Evolutionary conservation across 176 grass and related monocot genomes (phyloP).

Genomic region (Pharus latifolius): DNA sequence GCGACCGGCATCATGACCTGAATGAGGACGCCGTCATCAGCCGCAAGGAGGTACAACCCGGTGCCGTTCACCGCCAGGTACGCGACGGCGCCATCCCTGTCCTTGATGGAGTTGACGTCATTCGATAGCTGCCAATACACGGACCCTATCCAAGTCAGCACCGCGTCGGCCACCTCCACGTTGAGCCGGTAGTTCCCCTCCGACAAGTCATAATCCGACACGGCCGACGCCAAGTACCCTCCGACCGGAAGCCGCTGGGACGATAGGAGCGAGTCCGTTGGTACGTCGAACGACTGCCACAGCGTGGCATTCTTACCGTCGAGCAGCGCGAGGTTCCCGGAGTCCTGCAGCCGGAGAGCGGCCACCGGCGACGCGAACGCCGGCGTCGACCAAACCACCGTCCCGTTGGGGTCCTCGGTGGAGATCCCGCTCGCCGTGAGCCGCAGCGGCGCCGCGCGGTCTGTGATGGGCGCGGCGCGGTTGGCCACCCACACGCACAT

Average conservation of each 20-base stretch:
- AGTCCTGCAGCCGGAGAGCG: slow-evolving; percentile 29
- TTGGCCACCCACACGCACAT: slow-evolving; percentile 55
- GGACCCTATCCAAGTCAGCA: slow-evolving; percentile 39
- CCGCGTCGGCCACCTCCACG: slow-evolving; percentile 19
- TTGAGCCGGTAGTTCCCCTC: slow-evolving; percentile 43
- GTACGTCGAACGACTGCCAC: slow-evolving; percentile 59
- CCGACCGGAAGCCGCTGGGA: slow-evolving; percentile 31
- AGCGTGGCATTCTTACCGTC: slow-evolving; percentile 42
- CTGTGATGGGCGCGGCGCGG: slow-evolving; percentile 40
- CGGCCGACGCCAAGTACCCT: slow-evolving; percentile 21
- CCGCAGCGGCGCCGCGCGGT: slow-evolving; percentile 21
- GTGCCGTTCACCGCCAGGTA: slow-evolving; percentile 41
- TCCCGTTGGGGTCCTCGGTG: slow-evolving; percentile 30
- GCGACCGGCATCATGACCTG: slow-evolving; percentile 13
- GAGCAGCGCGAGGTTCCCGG: slow-evolving; percentile 45
- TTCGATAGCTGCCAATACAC: slow-evolving; percentile 48
- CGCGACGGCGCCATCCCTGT: slow-evolving; percentile 28
- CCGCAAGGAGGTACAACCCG: slow-evolving; percentile 37
- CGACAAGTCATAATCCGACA: slow-evolving; percentile 21
- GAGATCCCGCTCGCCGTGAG: slow-evolving; percentile 21
- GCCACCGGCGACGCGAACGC: neutral
- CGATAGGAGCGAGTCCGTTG: slow-evolving; percentile 47
- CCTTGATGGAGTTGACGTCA: slow-evolving; percentile 33
- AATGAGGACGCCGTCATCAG: slow-evolving; percentile 22
- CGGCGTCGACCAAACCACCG: slow-evolving; percentile 47